Evolutionary conservation across 2,329 filamentous ascomycete genomes (phyloP).

Genomic region (Mycocentrospora acerina): DNA sequence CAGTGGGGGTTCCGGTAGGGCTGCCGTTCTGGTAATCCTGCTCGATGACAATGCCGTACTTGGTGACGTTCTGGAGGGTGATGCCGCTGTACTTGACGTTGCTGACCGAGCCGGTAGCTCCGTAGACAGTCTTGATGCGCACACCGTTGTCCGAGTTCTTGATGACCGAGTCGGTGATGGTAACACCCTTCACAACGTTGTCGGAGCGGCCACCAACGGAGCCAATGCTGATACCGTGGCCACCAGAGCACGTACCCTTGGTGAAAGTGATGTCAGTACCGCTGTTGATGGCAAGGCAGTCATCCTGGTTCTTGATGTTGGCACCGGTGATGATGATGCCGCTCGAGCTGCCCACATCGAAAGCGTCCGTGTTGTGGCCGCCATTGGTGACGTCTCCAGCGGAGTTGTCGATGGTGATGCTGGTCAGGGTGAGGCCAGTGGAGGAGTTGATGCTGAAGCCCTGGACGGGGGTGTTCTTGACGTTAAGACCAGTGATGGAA

Average conservation of each 20-base stretch:
- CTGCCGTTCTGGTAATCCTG: slow-evolving; percentile 55
- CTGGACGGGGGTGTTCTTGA: slow-evolving; percentile 59
- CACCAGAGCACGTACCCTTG: slow-evolving; percentile 51
- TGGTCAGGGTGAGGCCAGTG: slow-evolving; percentile 49
- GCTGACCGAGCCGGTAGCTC: slow-evolving; percentile 54
- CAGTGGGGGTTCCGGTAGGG: slow-evolving; percentile 49
- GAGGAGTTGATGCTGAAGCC: slow-evolving; percentile 51
- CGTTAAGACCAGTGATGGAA: slow-evolving; percentile 51
- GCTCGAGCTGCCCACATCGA: slow-evolving; percentile 55
- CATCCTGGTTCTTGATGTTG: slow-evolving; percentile 60
- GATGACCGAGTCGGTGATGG: slow-evolving; percentile 52
- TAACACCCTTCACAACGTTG: slow-evolving; percentile 58
- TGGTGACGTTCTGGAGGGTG: slow-evolving; percentile 46
- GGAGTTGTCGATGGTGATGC: slow-evolving; percentile 60
- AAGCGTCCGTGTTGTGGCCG: slow-evolving; percentile 58
- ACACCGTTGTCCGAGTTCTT: slow-evolving; percentile 58
- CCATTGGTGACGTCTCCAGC: slow-evolving; percentile 49
- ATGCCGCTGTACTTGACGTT: slow-evolving; percentile 53
- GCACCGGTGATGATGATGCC: slow-evolving; percentile 55
- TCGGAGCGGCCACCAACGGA: slow-evolving; percentile 58
- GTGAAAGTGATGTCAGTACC: slow-evolving; percentile 47
- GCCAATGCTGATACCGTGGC: slow-evolving; percentile 62
- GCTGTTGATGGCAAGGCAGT: slow-evolving; percentile 61
- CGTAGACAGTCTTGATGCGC: slow-evolving; percentile 60
- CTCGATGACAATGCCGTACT: slow-evolving; percentile 56